Evolutionary conservation across 2,329 filamentous ascomycete genomes (phyloP).

Genomic region (Diplodia corticola): DNA sequence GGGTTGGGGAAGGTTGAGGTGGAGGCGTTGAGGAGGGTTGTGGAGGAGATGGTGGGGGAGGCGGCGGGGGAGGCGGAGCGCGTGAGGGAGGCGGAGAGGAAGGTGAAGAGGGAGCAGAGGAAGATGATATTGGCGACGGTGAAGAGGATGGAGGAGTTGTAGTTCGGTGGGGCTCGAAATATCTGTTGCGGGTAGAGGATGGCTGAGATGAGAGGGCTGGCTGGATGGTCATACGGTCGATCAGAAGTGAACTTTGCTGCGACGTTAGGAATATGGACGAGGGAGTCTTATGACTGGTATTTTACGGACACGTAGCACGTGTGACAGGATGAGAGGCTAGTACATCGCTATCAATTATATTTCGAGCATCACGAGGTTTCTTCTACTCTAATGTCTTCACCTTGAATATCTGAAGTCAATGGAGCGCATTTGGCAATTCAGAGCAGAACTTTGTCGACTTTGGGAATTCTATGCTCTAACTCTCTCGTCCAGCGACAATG

Average conservation of each 20-base stretch:
- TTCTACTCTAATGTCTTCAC: too few species aligned
- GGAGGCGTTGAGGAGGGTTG: conserved; percentile 25
- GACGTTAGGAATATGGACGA: not conserved
- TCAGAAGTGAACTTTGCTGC: not conserved
- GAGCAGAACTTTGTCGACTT: too few species aligned
- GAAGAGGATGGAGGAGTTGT: conserved; percentile 25
- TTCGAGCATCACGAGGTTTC: too few species aligned
- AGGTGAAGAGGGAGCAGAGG: conserved; percentile 28
- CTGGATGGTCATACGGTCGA: not conserved
- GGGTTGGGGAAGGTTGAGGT: conserved; percentile 26
- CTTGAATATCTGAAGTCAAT: too few species aligned
- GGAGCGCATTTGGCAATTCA: too few species aligned
- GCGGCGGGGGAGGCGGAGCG: conserved; percentile 25
- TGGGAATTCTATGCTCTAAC: too few species aligned
- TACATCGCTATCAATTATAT: too few species aligned
- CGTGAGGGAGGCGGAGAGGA: conserved; percentile 29
- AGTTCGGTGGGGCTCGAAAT: not conserved
- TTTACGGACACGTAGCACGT: not conserved
- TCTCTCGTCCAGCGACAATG: too few species aligned
- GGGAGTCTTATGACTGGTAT: not conserved
- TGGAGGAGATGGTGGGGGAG: conserved; percentile 29
- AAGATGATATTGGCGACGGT: not conserved
- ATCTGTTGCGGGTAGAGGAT: too few species aligned
- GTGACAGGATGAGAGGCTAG: not conserved
- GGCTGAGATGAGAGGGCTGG: too few species aligned